Base-by-base conservation (phyloP, 2,329 filamentous ascomycete species). In the Fusarium sp. region DNA sequence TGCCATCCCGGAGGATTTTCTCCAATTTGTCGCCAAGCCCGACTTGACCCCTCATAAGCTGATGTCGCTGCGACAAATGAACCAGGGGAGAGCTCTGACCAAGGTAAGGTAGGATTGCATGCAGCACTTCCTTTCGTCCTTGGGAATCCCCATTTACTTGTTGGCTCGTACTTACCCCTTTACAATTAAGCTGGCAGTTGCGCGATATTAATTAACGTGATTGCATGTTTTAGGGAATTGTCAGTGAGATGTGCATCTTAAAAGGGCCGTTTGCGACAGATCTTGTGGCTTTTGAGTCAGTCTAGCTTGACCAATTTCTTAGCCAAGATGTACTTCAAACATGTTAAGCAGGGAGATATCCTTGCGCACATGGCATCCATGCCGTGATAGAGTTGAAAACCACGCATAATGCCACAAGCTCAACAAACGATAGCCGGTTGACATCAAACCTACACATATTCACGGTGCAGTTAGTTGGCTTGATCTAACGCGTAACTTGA, bases 211-310 rank as follows among this genome's bases (percentile, higher is more conserved):
- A 32, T 53, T 16, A 29, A 38, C 57, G 41, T 32, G 41, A 29
- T 45, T 49, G 16, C 46, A 6, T 22, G 15, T 29, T 29, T 57
- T 64, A 38, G 55, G 63, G n/a, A 43, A 45, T 59, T 20, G 18
- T 20, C 20, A 60, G 29, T 27, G 47, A 38, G 34, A 38, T 38
- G 34, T 38, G 24, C 22, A 53, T 49, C 22, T 27, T 41, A 24
- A 30, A 53, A 20, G 43, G 47, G n/a, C 54, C 24, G 34, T 24
- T 44, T 54, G 38, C 11, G 44, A 25, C 25, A 66, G 54, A 66
- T 54, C 43, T 34, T 34, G 41, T 48, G 41, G 43, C 43, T 46
- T 41, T 49, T 20, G 54, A 66, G 55, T 65, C 63, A 66, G 55
- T 41, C 38, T 61, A 54, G 29, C 38, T 30, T 34, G 8, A 22